Conservation (phyloP, 2,329 filamentous ascomycete species). For the Microsporum audouinii region DNA sequence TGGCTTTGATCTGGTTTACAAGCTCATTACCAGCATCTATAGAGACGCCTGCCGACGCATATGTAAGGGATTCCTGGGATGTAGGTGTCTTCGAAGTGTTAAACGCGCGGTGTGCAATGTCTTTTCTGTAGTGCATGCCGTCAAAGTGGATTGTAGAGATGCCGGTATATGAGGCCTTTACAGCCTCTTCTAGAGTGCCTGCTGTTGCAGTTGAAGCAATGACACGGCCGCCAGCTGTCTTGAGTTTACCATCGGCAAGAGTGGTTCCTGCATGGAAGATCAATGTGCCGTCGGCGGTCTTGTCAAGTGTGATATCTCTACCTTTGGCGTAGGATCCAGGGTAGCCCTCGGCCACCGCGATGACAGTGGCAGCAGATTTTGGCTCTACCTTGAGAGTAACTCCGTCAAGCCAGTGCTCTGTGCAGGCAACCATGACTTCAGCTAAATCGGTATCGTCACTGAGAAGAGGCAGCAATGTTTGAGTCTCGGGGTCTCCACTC, state of each 20-base stretch:
- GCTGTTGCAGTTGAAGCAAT: conserved; percentile 82
- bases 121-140: conserved; percentile 81
- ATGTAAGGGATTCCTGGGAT: conserved; percentile 52
- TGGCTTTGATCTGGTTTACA: conserved; percentile 80
- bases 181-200: conserved; percentile 64
- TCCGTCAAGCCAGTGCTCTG: conserved; percentile 59
- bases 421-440: conserved; percentile 77
- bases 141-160: conserved; percentile 71
- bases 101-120: conserved; percentile 67
- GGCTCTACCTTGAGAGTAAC: conserved; percentile 56
- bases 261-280: conserved; percentile 91
- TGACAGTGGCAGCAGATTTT: conserved; percentile 76
- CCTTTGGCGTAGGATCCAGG: conserved; percentile 78
- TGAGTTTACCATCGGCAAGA: conserved; percentile 50
- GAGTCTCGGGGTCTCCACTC: conserved; percentile 85
- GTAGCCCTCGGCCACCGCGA: conserved; percentile 87
- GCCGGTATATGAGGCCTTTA: conserved; percentile 76
- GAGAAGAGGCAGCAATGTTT: conserved; percentile 71
- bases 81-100: conserved; percentile 21
- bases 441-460: conserved; percentile 70
- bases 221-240: conserved; percentile 76
- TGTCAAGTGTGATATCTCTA: conserved; percentile 47
- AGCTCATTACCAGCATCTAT: conserved; percentile 91
- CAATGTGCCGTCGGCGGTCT: conserved; percentile 46
- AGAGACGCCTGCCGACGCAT: conserved; percentile 84